phyloP scores from a whole-genome alignment of 1,139 yeast genomes.

The Kodamaea sp. region DNA sequence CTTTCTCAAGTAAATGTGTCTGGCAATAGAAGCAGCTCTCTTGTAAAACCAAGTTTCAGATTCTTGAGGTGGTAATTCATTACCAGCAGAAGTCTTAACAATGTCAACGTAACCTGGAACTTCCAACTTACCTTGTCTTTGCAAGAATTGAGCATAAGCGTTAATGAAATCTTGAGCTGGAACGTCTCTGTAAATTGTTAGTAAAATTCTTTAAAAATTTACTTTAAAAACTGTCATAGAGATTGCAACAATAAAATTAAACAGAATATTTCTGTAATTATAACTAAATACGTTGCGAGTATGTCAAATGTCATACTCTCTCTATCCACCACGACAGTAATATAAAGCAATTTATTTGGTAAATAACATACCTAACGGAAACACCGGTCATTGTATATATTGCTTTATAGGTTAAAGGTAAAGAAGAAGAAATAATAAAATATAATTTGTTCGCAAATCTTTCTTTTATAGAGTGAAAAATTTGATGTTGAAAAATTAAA shows the following conservation, averaged over 20 bases:
- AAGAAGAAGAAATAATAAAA: conserved; percentile 7
- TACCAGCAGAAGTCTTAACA: conserved; percentile 98
- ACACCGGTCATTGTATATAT: conserved; percentile 87
- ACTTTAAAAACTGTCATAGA: too few species aligned
- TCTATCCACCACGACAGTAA: conserved; percentile 34
- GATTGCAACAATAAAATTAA: too few species aligned
- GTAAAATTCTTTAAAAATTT: conserved; percentile 16
- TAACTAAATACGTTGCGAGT: too few species aligned
- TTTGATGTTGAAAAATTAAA: conserved; percentile 1
- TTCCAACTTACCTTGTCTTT: conserved; percentile 99
- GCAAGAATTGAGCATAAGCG: conserved; percentile 99
- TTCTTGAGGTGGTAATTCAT: conserved; percentile 99
- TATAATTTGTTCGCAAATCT: conserved; percentile 5
- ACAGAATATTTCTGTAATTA: too few species aligned
- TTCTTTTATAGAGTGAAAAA: conserved; percentile 8
- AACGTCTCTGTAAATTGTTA: conserved; percentile 77
- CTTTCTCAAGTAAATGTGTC: conserved; percentile 99
- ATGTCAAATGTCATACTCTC: conserved; percentile 10
- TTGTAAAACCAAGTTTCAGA: conserved; percentile 99
- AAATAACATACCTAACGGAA: conserved; percentile 85
- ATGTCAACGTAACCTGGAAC: conserved; percentile 99
- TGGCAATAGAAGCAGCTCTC: conserved; percentile 99
- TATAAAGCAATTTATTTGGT: conserved; percentile 3
- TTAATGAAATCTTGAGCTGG: conserved; percentile 99
- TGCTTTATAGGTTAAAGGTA: conserved; percentile 20